Evolutionary conservation across 2,329 filamentous ascomycete genomes (phyloP).

Genomic region (Penicillium palitans): DNA sequence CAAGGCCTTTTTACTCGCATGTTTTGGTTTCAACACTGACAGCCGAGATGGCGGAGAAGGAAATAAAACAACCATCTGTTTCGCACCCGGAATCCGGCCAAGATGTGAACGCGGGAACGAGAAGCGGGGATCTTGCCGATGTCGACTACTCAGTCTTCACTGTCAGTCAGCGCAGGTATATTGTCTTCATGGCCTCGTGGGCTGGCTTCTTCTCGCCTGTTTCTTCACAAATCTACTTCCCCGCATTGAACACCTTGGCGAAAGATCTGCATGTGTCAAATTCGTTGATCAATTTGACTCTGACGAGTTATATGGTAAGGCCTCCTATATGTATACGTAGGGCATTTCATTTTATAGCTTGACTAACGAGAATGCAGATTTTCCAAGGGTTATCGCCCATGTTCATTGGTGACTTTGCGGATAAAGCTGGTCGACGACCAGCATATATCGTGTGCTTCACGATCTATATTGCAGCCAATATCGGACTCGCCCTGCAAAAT

Average conservation of each 20-base stretch:
- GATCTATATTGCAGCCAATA: constrained; percentile 46
- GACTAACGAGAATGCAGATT: constrained; percentile 35
- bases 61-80: neutral
- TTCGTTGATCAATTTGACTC: constrained; percentile 29
- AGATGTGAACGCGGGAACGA: constrained; percentile 11
- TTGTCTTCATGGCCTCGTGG: constrained; percentile 33
- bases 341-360: neutral
- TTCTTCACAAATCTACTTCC: constrained; percentile 48
- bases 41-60: constrained; percentile 8
- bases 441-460: constrained; percentile 56
- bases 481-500: constrained; percentile 42
- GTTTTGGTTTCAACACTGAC: neutral
- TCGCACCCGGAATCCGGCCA: constrained; percentile 10
- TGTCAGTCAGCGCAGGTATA: constrained; percentile 28
- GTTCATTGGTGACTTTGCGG: constrained; percentile 53
- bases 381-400: constrained; percentile 57
- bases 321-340: neutral
- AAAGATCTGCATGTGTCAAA: constrained; percentile 32
- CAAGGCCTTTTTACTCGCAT: too few species aligned
- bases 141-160: constrained; percentile 38
- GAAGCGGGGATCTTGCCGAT: constrained; percentile 10
- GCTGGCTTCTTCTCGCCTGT: constrained; percentile 48
- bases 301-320: constrained; percentile 31
- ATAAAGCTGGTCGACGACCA: constrained; percentile 52
- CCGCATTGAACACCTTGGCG: constrained; percentile 39